Evolutionary conservation across 495 filamentous ascomycete species (phyloP).

Genomic region (Podospora comata): DNA sequence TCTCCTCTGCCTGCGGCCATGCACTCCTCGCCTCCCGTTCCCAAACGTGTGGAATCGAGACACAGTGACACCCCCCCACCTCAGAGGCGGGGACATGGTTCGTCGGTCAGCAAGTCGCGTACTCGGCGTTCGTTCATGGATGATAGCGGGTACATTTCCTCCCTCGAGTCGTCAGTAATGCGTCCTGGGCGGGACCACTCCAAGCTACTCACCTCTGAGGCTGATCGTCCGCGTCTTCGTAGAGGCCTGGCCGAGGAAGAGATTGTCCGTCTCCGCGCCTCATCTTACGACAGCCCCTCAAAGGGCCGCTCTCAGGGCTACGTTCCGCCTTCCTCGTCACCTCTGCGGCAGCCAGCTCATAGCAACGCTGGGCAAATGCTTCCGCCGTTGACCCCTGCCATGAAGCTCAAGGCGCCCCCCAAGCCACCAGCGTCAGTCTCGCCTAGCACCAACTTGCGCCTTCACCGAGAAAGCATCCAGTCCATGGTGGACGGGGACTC

Average conservation of each 20-base stretch:
- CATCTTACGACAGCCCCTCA: constrained; percentile 88
- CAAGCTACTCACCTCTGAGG: constrained; percentile 67
- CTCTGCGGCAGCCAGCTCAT: constrained; percentile 49
- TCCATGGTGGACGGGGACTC: constrained; percentile 73
- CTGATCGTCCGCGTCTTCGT: constrained; percentile 74
- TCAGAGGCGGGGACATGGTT: constrained; percentile 54
- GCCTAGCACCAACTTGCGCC: constrained; percentile 89
- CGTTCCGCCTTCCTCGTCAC: constrained; percentile 52
- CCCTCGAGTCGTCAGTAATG: constrained; percentile 89
- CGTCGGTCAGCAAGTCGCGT: constrained; percentile 54
- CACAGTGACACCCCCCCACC: constrained; percentile 72
- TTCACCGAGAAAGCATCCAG: constrained; percentile 82
- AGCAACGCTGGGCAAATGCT: constrained; percentile 60
- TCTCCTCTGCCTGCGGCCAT: constrained; percentile 54
- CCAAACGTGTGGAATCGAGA: constrained; percentile 57
- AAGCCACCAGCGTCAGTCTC: constrained; percentile 85
- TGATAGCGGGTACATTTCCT: constrained; percentile 97
- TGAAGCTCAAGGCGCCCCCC: constrained; percentile 77
- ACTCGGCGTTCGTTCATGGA: constrained; percentile 73
- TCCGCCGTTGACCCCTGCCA: constrained; percentile 79
- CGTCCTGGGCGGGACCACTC: constrained; percentile 60
- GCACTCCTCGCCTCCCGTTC: constrained; percentile 86
- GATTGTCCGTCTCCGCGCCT: constrained; percentile 88
- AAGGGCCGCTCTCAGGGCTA: constrained; percentile 55
- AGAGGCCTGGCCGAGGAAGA: constrained; percentile 89